Base-by-base conservation (phyloP, 805 yeast genomes). In the Kodamaea nitidulidarum region DNA sequence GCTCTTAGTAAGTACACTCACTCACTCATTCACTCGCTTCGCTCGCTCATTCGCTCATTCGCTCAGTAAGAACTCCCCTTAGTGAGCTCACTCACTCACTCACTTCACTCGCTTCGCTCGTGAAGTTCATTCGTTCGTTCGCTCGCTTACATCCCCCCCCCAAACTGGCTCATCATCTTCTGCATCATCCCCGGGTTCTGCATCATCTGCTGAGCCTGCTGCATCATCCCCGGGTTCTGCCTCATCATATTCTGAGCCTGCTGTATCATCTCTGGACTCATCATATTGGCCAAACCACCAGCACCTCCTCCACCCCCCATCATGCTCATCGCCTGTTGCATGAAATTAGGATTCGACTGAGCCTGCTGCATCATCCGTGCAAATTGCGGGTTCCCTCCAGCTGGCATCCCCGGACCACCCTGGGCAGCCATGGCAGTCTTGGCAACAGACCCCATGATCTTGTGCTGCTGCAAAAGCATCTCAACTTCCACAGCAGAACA, bases 381-480 rank as follows among this genome's bases (percentile, higher is more conserved):
- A 61, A 73, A 69, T 46, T 65, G 65, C 15, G 75, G 70, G 33
- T 70, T 71, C 4, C 57, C 54, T 4, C 46, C 54, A 12, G 43
- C 39, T 1, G 50, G 49, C 28, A 31, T 35, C 11, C 39, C 44
- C 2, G 44, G 46, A 45, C 65, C 67, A 35, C 63, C 71, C 20
- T 62, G 63, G 36, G 68, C 75, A 65, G 73, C 71, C 70, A 77
- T 68, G 29, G 79, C 78, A 33, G 73, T 73, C 58, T 82, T 83
- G 2, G 96, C 96, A 93, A 91, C 86, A 38, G 81, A 73, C 0
- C 95, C 88, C 95, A 93, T 88, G 83, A 88, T 84, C 60, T 84
- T 78, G 60, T 86, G 95, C 65, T 93, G 98, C 66, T 81, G 73
- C 46, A 91, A 69, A 22, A 91, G 86, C 76, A 88, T 87, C 60